Percentiles rank a stretch among this genome's conserved stretches.
These are phyloP conservation scores for Boletus subparvulus DNA, from an alignment of 768 basidiomycete species.

Conservation along the genomic window DNA sequence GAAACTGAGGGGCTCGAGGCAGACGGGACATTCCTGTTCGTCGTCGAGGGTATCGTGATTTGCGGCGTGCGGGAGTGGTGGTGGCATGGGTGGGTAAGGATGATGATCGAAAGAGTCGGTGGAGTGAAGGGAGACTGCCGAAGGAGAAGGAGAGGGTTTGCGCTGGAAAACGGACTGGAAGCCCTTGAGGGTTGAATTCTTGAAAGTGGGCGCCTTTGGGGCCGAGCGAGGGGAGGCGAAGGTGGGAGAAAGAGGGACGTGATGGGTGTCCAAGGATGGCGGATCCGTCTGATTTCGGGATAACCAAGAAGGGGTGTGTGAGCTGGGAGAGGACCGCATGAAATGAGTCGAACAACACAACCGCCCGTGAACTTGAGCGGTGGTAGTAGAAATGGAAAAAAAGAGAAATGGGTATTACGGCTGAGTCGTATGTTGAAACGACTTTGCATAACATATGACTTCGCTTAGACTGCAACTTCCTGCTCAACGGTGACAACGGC, in stretches of 20 bases:
- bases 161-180: slow-evolving; percentile 57
- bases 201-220: slow-evolving; percentile 33
- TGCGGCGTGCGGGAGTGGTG: slow-evolving; percentile 73
- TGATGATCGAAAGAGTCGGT: slow-evolving; percentile 45
- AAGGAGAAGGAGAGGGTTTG: slow-evolving; percentile 42
- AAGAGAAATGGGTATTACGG: not conserved
- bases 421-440: not conserved
- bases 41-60: slow-evolving; percentile 62
- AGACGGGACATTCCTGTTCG: slow-evolving; percentile 94
- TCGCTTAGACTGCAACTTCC: not conserved
- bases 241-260: slow-evolving; percentile 45
- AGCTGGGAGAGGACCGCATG: slow-evolving; percentile 37
- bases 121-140: slow-evolving; percentile 52
- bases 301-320: slow-evolving; percentile 36
- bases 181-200: slow-evolving; percentile 34
- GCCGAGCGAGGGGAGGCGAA: slow-evolving; percentile 38
- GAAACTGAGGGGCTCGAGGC: slow-evolving; percentile 91
- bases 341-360: not conserved
- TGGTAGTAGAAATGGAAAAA: not conserved
- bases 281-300: slow-evolving; percentile 38
- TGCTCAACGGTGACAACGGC: not conserved
- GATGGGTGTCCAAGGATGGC: slow-evolving; percentile 34
- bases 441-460: not conserved
- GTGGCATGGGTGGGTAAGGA: slow-evolving; percentile 60
- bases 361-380: too few relatives aligned